Evolutionary conservation across 75 land plant genomes (phyloP).

Genomic region (Picea sitchensis): DNA sequence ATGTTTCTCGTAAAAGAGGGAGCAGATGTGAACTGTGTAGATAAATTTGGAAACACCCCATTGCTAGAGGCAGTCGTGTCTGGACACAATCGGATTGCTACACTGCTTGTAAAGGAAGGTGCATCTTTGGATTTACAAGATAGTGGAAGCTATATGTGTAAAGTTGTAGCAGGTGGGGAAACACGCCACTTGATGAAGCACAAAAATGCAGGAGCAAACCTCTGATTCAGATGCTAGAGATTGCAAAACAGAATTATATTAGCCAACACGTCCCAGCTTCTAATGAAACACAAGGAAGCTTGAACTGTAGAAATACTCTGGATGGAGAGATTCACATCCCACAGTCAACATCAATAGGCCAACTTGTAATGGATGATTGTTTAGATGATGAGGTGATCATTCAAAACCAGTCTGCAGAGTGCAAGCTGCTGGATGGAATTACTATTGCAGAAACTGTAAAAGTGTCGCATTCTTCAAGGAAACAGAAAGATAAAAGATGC

Average conservation of each 20-base stretch:
- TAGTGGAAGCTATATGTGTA: conserved; percentile 65
- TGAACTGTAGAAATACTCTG: not conserved
- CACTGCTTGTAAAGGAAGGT: conserved; percentile 34
- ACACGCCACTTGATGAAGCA: no score
- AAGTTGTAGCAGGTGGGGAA: conserved; percentile 31
- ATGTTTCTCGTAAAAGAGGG: conserved; percentile 36
- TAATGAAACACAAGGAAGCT: not conserved
- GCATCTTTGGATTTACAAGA: conserved; percentile 40
- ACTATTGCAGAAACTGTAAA: no score
- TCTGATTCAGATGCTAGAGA: not conserved
- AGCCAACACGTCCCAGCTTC: not conserved
- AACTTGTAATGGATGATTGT: no score
- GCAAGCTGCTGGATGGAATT: no score
- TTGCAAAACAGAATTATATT: not conserved
- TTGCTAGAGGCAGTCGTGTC: conserved; percentile 73
- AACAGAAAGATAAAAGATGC: not conserved
- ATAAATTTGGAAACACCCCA: conserved; percentile 78
- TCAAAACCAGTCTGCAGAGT: no score
- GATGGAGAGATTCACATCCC: not conserved
- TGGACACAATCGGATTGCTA: conserved; percentile 56
- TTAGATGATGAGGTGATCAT: no score
- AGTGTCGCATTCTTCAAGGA: no score
- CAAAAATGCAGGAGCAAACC: no score
- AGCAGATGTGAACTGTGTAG: conserved; percentile 52
- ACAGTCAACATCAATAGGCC: not conserved